Evolutionary conservation across 2,329 filamentous ascomycete species (phyloP).

Genomic region (Aschersonia sp.): DNA sequence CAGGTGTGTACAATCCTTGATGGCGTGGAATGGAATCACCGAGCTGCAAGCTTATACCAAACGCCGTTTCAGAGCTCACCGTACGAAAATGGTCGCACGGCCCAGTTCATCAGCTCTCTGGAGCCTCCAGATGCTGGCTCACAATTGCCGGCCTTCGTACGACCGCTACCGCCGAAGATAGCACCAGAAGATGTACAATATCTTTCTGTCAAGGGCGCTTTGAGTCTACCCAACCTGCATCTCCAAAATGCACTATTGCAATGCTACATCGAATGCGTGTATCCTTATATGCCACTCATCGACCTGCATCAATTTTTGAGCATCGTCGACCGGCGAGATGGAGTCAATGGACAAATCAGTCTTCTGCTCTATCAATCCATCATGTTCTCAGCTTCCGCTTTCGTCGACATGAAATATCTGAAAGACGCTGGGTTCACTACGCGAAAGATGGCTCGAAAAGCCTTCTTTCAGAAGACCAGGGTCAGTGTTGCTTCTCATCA

Average conservation of each 20-base stretch:
- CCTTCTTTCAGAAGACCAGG: constrained; percentile 79
- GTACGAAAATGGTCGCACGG: constrained; percentile 23
- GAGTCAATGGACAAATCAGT: constrained; percentile 58
- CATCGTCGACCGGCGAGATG: constrained; percentile 51
- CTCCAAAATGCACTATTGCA: constrained; percentile 72
- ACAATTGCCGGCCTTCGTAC: constrained; percentile 55
- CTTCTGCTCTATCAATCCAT: constrained; percentile 83
- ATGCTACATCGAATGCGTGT: constrained; percentile 76
- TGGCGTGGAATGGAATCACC: no score
- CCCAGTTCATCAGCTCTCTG: constrained; percentile 30
- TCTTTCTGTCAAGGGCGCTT: constrained; percentile 68
- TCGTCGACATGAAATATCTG: constrained; percentile 67
- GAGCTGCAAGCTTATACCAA: no score
- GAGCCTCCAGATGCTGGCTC: constrained; percentile 28
- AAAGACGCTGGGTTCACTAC: constrained; percentile 62
- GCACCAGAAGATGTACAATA: constrained; percentile 72
- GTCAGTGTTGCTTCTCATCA: constrained; percentile 31
- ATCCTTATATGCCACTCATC: constrained; percentile 85
- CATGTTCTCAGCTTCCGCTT: constrained; percentile 86
- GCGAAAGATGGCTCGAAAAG: constrained; percentile 69
- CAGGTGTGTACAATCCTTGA: no score
- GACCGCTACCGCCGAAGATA: constrained; percentile 63
- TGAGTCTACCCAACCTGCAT: constrained; percentile 54
- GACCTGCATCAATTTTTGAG: constrained; percentile 48
- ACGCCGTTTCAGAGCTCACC: constrained; percentile 2